A percentile compares a stretch with the other conserved stretches of the same genome.
Conservation (phyloP, 2,329 filamentous ascomycete genomes). For the Lecanicillium sp. region DNA sequence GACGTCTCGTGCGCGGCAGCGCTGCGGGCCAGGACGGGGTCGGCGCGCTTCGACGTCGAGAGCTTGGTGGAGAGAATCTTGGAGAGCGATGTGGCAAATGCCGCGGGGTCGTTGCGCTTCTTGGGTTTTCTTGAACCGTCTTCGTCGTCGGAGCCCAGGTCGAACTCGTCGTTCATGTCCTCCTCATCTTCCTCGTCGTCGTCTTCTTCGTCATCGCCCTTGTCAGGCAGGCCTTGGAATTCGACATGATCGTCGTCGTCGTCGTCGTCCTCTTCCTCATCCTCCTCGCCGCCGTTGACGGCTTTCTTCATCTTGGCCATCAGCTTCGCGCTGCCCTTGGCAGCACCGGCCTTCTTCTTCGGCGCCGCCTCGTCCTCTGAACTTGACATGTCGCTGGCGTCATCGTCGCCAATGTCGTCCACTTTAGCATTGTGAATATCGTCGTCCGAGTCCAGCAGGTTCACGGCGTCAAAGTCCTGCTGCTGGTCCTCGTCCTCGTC, state of each 20-base stretch:
- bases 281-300: constrained; percentile 23
- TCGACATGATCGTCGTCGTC: constrained; percentile 28
- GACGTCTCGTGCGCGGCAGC: constrained; percentile 66
- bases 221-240: constrained; percentile 15
- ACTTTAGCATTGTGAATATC: constrained; percentile 48
- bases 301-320: constrained; percentile 24
- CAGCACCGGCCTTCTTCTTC: constrained; percentile 20
- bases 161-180: constrained; percentile 29
- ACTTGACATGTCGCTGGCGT: constrained; percentile 29
- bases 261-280: constrained; percentile 30
- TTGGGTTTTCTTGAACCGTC: constrained; percentile 41
- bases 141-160: constrained; percentile 30
- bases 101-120: constrained; percentile 87
- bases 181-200: constrained; percentile 27
- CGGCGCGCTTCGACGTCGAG: constrained; percentile 70
- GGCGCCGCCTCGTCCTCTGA: constrained; percentile 32
- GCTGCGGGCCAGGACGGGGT: constrained; percentile 87
- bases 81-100: constrained; percentile 87
- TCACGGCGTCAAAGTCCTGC: constrained; percentile 43
- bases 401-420: constrained; percentile 41
- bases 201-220: constrained; percentile 22
- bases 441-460: constrained; percentile 52
- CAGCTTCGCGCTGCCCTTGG: constrained; percentile 25
- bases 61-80: constrained; percentile 91
- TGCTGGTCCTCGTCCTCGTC: constrained; percentile 35